Conservation (phyloP, 1,139 yeast genomes). For the Candida pseudoviswanathii region DNA sequence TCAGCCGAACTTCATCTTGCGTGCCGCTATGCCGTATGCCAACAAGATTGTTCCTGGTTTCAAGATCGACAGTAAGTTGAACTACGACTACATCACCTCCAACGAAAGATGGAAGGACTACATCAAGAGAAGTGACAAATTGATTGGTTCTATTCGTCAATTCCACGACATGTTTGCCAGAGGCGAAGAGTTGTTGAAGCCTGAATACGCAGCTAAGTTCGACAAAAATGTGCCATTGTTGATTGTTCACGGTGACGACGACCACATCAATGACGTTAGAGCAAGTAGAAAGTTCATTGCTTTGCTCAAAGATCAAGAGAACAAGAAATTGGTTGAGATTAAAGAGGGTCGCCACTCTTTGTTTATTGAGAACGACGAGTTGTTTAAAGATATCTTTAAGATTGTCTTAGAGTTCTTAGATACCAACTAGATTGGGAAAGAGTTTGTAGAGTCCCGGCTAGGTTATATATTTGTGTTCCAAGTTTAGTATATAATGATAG, state of each 20-base stretch:
- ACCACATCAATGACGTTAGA: constrained; percentile 54
- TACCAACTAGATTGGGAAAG: neutral
- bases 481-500: too few species aligned
- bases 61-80: constrained; percentile 58
- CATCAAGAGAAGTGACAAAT: constrained; percentile 40
- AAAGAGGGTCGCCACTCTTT: constrained; percentile 48
- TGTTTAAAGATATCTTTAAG: constrained; percentile 32
- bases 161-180: constrained; percentile 67
- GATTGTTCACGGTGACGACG: constrained; percentile 46
- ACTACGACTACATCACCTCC: constrained; percentile 56
- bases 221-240: constrained; percentile 48
- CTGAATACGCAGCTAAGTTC: constrained; percentile 45
- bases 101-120: constrained; percentile 52
- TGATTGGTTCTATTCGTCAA: constrained; percentile 43
- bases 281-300: constrained; percentile 53
- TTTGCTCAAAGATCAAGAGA: constrained; percentile 27
- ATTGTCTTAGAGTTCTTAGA: constrained; percentile 45
- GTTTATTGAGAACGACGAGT: constrained; percentile 44
- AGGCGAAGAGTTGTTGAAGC: constrained; percentile 54
- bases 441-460: too few species aligned
- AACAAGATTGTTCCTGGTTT: constrained; percentile 54
- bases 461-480: too few species aligned
- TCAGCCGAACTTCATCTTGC: constrained; percentile 53
- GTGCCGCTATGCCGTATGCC: constrained; percentile 48
- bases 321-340: constrained; percentile 22